Base-by-base conservation (phyloP, 202 grass and related monocot species). In the Dendrocalamus latiflorus region DNA sequence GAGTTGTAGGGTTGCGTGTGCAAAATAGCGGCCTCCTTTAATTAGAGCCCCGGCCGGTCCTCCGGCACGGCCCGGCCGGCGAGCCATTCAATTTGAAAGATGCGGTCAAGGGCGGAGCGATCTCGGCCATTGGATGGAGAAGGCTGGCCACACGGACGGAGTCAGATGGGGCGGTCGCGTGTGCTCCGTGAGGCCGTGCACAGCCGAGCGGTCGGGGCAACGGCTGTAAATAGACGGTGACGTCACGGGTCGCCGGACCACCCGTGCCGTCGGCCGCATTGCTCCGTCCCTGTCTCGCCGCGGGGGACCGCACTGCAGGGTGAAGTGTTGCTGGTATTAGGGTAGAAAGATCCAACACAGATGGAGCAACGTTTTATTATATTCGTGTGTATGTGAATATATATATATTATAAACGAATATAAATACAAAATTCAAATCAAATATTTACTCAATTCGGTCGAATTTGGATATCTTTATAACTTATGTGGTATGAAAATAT, bases 81-180 rank as follows among this genome's bases (percentile, higher is more conserved):
- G 69, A 24, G 44, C 70, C 56, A 79, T 88, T 86, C 68, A 91
- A 83, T 80, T 79, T 79, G 89, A 91, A 91, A 65, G 85, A 26
- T 33, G 17, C 34, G 55, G 66, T 75, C 87, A 90, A 72, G 85
- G 78, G 79, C 47, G 17, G 44, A 4, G 11, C 9, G n/a, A 56
- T 26, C 39, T 13, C 9, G 5, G n/a, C 50, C 61, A 66, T 33
- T 55, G 18, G 84, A 81, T 42, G 42, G 38, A 42, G 22, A 51
- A 21, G 38, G 58, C 6, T 6, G 8, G 18, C 36, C 26, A 50
- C 59, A 70, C 42, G 71, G 74, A 74, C 49, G 15, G 25, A 9
- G 62, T 37, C 36, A 54, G 69, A 56, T 33, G 71, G 49, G 49
- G 28, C 70, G 51, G 84, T 20, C 24, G 73, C 10, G 54, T 4